phyloP scores from a whole-genome alignment of 345 rosid species.

The Limnanthes douglasii region DNA sequence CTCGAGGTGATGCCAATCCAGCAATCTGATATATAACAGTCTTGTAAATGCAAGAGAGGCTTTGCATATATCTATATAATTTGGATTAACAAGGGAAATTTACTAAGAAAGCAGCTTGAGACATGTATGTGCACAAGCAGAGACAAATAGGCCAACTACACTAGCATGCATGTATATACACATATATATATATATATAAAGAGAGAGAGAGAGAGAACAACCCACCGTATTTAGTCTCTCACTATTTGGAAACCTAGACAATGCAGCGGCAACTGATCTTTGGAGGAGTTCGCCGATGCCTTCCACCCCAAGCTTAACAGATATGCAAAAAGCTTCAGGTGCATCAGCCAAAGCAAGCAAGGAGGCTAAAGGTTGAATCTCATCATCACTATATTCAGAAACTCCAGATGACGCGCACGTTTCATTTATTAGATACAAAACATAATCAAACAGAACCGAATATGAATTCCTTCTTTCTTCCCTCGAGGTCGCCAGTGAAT shows the following conservation, averaged over 20 bases:
- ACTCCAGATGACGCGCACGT: slow-evolving; percentile 59
- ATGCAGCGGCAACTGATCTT: slow-evolving; percentile 67
- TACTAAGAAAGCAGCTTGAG: not conserved
- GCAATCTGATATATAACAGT: too few relatives aligned
- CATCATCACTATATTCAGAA: slow-evolving; percentile 75
- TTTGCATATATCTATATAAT: too few relatives aligned
- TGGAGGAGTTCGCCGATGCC: slow-evolving; percentile 91
- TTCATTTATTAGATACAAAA: slow-evolving; percentile 76
- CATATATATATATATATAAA: too few relatives aligned
- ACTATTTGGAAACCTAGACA: slow-evolving; percentile 74
- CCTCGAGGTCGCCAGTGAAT: slow-evolving; percentile 70
- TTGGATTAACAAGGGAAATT: too few relatives aligned
- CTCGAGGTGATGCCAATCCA: too few relatives aligned
- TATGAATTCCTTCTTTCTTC: slow-evolving; percentile 86
- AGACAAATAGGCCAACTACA: not conserved
- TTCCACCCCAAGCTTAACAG: slow-evolving; percentile 91
- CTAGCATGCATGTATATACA: not conserved
- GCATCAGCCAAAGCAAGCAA: slow-evolving; percentile 82
- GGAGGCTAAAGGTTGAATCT: slow-evolving; percentile 70
- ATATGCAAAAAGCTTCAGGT: slow-evolving; percentile 88
- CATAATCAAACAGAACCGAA: slow-evolving; percentile 79
- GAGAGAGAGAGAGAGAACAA: not conserved
- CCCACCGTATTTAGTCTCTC: slow-evolving; percentile 76
- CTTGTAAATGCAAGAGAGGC: too few relatives aligned
- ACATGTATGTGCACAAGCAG: not conserved